A percentile compares a stretch with the other conserved stretches of the same genome.
phyloP scores from a whole-genome alignment of 176 grass and related monocot genomes.

The Triticum turgidum region DNA sequence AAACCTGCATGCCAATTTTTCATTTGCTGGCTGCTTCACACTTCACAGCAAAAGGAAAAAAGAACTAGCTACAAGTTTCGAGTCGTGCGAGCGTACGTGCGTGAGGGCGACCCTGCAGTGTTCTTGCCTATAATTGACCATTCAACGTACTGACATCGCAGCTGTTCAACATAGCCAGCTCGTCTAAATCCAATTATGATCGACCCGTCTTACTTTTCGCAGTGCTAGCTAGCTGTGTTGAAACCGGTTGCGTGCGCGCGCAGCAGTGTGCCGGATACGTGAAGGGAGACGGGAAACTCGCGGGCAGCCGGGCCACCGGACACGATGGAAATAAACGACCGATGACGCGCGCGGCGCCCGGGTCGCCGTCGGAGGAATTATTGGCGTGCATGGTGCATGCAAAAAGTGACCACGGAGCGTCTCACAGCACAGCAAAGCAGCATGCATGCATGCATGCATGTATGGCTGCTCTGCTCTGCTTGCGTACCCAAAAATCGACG shows the following conservation, averaged over 20 bases:
- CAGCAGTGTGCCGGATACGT: not conserved
- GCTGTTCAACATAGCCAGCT: not conserved
- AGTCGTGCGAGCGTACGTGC: no score
- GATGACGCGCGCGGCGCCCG: constrained; percentile 2
- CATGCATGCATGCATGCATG: not conserved
- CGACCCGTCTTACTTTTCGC: not conserved
- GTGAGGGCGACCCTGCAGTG: no score
- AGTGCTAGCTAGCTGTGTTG: not conserved
- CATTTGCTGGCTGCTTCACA: no score
- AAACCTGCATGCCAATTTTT: no score
- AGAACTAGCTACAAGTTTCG: no score
- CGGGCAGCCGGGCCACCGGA: not conserved
- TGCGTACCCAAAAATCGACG: not conserved
- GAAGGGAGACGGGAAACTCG: not conserved
- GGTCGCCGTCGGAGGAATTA: constrained; percentile 26
- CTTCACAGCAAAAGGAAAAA: no score
- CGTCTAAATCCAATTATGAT: not conserved
- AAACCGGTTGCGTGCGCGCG: not conserved
- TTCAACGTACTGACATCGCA: not conserved
- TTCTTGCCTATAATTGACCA: not conserved
- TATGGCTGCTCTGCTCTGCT: not conserved
- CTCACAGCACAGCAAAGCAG: not conserved
- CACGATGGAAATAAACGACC: not conserved
- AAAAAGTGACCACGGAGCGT: not conserved
- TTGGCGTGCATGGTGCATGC: constrained; percentile 24